These are phyloP conservation scores for Graphilbum sp. DNA, from an alignment of 2,329 filamentous ascomycete genomes.

Conservation along the genomic window DNA sequence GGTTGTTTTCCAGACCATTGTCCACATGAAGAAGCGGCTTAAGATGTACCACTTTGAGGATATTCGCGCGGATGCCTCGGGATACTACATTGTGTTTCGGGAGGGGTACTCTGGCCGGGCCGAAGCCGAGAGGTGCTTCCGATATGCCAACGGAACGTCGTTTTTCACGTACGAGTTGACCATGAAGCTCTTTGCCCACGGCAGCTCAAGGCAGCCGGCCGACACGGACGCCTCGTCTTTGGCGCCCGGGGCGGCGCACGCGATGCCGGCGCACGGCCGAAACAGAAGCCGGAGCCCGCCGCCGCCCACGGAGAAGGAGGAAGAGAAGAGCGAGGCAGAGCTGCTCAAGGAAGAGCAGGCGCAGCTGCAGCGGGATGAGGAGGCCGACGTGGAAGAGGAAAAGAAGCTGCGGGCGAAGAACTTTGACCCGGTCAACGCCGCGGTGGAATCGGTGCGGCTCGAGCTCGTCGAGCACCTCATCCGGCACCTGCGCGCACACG, in stretches of 20 bases:
- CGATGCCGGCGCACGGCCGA: conserved; percentile 6
- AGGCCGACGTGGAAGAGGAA: conserved; percentile 74
- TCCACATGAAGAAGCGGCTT: conserved; percentile 78
- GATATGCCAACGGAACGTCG: conserved; percentile 60
- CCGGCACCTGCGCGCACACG: conserved; percentile 72
- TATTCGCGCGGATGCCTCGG: conserved; percentile 67
- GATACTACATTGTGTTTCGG: conserved; percentile 86
- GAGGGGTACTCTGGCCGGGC: conserved; percentile 59
- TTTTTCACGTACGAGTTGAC: conserved; percentile 87
- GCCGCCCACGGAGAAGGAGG: conserved; percentile 4
- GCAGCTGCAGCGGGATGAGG: conserved; percentile 52
- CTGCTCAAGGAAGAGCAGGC: conserved; percentile 44
- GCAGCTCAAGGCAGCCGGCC: conserved; percentile 2
- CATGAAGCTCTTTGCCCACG: conserved; percentile 56
- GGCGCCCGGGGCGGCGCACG: no score
- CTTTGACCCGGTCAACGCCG: conserved; percentile 78
- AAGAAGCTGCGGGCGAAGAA: conserved; percentile 75
- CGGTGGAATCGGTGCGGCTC: conserved; percentile 58
- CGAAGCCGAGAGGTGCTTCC: conserved; percentile 68
- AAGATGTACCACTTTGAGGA: conserved; percentile 70
- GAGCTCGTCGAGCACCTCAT: conserved; percentile 80
- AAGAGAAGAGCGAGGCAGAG: conserved; percentile 24
- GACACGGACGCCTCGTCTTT: neutral
- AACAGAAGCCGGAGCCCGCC: conserved; percentile 13
- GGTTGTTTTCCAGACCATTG: conserved; percentile 67